Conservation (phyloP, 495 filamentous ascomycete species). For the Aspergillus campestris region DNA sequence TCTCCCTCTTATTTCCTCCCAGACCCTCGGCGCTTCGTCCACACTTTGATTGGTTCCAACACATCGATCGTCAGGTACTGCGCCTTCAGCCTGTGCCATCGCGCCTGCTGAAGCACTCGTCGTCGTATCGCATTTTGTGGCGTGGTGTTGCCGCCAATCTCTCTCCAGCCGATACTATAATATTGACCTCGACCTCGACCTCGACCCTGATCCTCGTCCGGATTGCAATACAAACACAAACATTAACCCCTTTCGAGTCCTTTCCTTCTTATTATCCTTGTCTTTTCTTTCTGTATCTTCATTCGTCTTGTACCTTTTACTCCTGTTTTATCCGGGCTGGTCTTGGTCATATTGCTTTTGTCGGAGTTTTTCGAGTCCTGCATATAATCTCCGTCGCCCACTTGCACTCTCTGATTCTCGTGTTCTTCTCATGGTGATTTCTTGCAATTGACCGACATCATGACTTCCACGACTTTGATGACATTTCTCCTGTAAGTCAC, state of each 20-base stretch:
- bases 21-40: conserved; percentile 4
- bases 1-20: conserved; percentile 5
- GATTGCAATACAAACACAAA: too few species aligned
- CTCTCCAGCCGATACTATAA: too few species aligned
- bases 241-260: too few species aligned
- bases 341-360: not conserved
- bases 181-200: too few species aligned
- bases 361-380: too few species aligned
- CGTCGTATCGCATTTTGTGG: too few species aligned
- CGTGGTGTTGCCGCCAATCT: too few species aligned
- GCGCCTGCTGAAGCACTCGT: conserved; percentile 20
- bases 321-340: conserved; percentile 8
- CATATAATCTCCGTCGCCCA: too few species aligned
- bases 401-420: conserved; percentile 1
- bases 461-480: conserved; percentile 68
- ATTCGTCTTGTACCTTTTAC: not conserved
- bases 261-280: not conserved
- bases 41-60: conserved; percentile 18
- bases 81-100: not conserved
- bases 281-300: not conserved
- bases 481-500: conserved; percentile 65
- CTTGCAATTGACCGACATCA: conserved; percentile 16
- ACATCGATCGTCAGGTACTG: too few species aligned
- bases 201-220: too few species aligned
- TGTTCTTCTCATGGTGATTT: not conserved